Evolutionary conservation across 1,284 basidiomycete genomes (phyloP), one percentile per base, ranked within the genome.

Genomic region (Ceratobasidium sp.): DNA sequence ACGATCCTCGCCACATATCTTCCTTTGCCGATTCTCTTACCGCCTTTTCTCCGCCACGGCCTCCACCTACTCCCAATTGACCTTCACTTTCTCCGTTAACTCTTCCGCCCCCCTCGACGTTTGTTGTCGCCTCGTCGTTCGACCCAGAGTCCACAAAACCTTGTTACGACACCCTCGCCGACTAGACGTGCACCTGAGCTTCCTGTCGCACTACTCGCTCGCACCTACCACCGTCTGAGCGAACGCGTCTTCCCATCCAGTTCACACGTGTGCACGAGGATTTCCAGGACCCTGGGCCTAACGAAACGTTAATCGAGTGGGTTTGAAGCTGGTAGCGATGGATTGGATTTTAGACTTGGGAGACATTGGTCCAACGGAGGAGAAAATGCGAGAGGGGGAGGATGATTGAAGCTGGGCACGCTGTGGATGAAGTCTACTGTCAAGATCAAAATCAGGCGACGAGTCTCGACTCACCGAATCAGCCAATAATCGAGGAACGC

Each of bases 171-270:
- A 13, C 69, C 68, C 15, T 60, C 68, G 17, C 49, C 67, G 13
- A 42, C 39, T n/a, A 28, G 33, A 15, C 20, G 37, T 15, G 37
- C 45, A 4, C 68, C 68, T n/a, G 68, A 54, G 0, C 60, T 71
- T 17, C 68, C 68, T 11, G 54, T 71, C 42, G 68, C 42, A 6
- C 68, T 54, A 10, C 54, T 39, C 39, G 61, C 69, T 58, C 26
- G 47, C 37, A 20, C 61, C 69, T 0, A 58, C 69, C 13, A 58
- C 69, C 1, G 58, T 71, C 54, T 71, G 10, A 33, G 54, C n/a
- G 23, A 17, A 33, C 68, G 54, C 13, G 68, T 71, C 39, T 13
- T 39, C 8, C 54, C 68, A 7, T n/a, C n/a, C n/a, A n/a, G n/a
- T n/a, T n/a, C n/a, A n/a, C n/a, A n/a, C n/a, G n/a, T n/a, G n/a